Conservation (phyloP, 352 stramenopile genomes). For the Phytophthora meadii region DNA sequence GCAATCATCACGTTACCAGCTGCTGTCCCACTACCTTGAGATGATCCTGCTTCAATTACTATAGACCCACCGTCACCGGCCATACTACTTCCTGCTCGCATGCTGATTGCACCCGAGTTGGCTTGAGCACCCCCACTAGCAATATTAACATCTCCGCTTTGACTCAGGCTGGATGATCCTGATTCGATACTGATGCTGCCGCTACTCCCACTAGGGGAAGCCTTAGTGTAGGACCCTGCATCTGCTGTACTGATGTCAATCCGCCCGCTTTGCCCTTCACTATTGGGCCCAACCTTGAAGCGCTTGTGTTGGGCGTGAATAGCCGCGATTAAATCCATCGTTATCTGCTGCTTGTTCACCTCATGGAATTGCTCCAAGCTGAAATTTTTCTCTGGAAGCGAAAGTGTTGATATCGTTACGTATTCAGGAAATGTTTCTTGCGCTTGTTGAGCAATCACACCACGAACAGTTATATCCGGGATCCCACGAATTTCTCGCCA, state of each 20-base stretch:
- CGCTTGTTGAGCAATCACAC: constrained; percentile 95
- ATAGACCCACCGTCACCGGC: constrained; percentile 45
- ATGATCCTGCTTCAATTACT: constrained; percentile 47
- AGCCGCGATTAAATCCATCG: constrained; percentile 91
- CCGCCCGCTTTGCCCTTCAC: constrained; percentile 42
- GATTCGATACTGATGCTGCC: constrained; percentile 47
- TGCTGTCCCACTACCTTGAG: constrained; percentile 24
- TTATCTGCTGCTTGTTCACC: constrained; percentile 94
- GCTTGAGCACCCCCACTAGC: constrained; percentile 32
- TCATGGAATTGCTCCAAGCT: constrained; percentile 92
- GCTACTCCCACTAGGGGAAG: constrained; percentile 36
- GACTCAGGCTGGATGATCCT: constrained; percentile 38
- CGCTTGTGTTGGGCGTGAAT: constrained; percentile 87
- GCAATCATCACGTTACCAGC: constrained; percentile 42
- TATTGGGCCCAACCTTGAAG: constrained; percentile 68
- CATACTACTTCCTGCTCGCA: constrained; percentile 40
- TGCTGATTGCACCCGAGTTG: constrained; percentile 35
- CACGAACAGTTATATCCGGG: constrained; percentile 75
- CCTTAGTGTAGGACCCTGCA: constrained; percentile 47
- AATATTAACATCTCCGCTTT: constrained; percentile 44
- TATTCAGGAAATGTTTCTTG: constrained; percentile 93
- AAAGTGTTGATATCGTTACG: constrained; percentile 86
- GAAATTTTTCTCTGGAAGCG: constrained; percentile 90
- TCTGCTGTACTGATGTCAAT: constrained; percentile 60
- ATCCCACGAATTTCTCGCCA: constrained; percentile 91